Conservation (phyloP, 1,284 basidiomycete species). For the Rhizoctonia solani region DNA sequence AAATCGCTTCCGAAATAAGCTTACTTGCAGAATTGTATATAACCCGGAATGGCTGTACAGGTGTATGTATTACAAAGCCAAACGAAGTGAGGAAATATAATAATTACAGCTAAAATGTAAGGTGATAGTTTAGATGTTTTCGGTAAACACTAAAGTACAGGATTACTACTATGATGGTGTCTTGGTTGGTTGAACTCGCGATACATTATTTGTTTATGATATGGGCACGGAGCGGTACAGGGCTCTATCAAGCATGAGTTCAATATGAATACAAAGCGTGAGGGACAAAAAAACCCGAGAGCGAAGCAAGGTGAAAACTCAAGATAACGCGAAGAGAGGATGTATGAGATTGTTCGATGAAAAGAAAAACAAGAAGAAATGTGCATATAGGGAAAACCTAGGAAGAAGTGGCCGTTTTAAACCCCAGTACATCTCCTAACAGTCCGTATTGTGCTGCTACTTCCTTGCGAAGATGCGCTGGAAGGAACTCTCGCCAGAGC, state of each 20-base stretch:
- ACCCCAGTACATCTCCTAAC: constrained; percentile 1
- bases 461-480: constrained; percentile 18
- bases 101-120: no score
- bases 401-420: not conserved
- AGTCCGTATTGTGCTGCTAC: constrained; percentile 10
- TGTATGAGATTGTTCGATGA: constrained; percentile 9
- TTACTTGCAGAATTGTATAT: no score
- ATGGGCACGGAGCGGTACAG: no score
- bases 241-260: not conserved
- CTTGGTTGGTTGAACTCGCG: no score
- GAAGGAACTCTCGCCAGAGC: not conserved
- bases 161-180: no score
- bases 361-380: not conserved
- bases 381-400: constrained; percentile 1
- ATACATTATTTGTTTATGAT: no score
- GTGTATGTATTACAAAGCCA: no score
- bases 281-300: not conserved
- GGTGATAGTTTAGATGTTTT: no score
- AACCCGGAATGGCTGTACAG: no score
- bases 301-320: not conserved
- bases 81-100: no score
- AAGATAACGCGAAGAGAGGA: not conserved
- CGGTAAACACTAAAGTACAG: no score
- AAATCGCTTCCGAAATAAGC: no score
- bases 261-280: constrained; percentile 2